Base-by-base conservation (phyloP, 202 grass and related monocot genomes). In the Panicum virgatum region DNA sequence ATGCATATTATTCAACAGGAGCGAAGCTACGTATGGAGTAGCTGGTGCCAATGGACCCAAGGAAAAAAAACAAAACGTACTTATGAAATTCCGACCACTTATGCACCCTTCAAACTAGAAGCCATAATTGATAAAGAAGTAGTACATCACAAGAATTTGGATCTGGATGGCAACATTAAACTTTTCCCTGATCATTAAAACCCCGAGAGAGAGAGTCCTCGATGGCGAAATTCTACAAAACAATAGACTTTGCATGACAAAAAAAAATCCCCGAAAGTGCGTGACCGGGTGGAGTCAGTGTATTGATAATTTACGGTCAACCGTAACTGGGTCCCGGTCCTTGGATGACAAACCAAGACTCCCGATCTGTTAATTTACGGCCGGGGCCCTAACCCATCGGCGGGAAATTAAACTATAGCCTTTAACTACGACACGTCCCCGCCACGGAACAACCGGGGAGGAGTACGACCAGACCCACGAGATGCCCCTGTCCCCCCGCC, bases 401-500 rank as follows among this genome's bases (percentile, higher is more conserved):
- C 40, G 66, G 36, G 30, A 51, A 79, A 22, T 44, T 66, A 66
- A 79, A 79, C 46, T 39, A 37, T 39, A 37, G 56, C 34, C 52
- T 47, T 65, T 67, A 79, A 83, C 40, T 8, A 29, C 12, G 37
- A 38, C 30, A 80, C 67, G 58, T 85, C 79, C 19, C 52, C 43
- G 18, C 85, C 83, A 29, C 39, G 48, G 40, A 84, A 66, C 56
- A 36, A 56, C 52, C 47, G 9, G 60, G 9, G 60, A 12, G 77
- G 57, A 57, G 7, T 4, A 8, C 50, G 18, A 59, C 12, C 27
- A 59, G 75, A 88, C 93, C 82, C 90, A 47, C 69, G 66, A 92
- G 88, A 87, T 96, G 85, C 88, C 43, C 50, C 10, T 85, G 93
- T 89, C 88, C 67, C 87, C 15, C 16, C 54, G 61, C 77, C 63